These are phyloP conservation scores for Xylaria multiplex DNA, from an alignment of 2,329 filamentous ascomycete genomes.

Conservation along the genomic window DNA sequence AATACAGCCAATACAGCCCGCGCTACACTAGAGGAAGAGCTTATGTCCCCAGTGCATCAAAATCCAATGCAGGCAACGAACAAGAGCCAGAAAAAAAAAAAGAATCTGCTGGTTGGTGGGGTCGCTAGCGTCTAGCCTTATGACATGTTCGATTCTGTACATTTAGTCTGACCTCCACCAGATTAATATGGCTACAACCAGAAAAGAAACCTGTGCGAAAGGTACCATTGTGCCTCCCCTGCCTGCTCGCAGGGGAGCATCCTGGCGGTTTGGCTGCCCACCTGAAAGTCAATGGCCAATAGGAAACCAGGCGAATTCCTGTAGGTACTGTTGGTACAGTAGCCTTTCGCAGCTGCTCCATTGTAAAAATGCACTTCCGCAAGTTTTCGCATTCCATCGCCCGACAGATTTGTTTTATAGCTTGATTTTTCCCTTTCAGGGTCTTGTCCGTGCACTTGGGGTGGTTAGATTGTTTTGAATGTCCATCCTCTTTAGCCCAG, in stretches of 20 bases:
- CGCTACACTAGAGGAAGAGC: slow-evolving; percentile 22
- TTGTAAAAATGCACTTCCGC: slow-evolving; percentile 9
- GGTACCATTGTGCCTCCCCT: slow-evolving; percentile 21
- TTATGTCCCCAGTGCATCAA: slow-evolving; percentile 26
- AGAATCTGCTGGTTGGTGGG: slow-evolving; percentile 32
- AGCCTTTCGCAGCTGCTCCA: slow-evolving; percentile 21
- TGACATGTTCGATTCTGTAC: slow-evolving; percentile 27
- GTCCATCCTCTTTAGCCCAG: background rate
- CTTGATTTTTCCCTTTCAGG: slow-evolving; percentile 24
- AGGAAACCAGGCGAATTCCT: slow-evolving; percentile 14
- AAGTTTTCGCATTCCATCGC: slow-evolving; percentile 25
- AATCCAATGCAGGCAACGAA: slow-evolving; percentile 23
- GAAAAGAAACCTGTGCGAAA: slow-evolving; percentile 14
- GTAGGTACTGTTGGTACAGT: slow-evolving; percentile 16
- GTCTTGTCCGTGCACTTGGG: slow-evolving; percentile 25
- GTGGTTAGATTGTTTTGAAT: slow-evolving; percentile 6
- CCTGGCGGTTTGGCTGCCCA: slow-evolving; percentile 22
- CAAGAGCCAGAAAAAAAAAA: slow-evolving; percentile 19
- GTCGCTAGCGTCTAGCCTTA: slow-evolving; percentile 24
- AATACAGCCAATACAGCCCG: no score
- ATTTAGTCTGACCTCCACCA: slow-evolving; percentile 2
- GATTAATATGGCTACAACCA: slow-evolving; percentile 14
- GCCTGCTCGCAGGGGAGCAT: slow-evolving; percentile 16
- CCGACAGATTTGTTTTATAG: slow-evolving; percentile 5
- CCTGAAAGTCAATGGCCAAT: slow-evolving; percentile 34